These are phyloP conservation scores for Sclerotinia spermophila DNA, from an alignment of 2,329 filamentous ascomycete genomes.

Conservation along the genomic window DNA sequence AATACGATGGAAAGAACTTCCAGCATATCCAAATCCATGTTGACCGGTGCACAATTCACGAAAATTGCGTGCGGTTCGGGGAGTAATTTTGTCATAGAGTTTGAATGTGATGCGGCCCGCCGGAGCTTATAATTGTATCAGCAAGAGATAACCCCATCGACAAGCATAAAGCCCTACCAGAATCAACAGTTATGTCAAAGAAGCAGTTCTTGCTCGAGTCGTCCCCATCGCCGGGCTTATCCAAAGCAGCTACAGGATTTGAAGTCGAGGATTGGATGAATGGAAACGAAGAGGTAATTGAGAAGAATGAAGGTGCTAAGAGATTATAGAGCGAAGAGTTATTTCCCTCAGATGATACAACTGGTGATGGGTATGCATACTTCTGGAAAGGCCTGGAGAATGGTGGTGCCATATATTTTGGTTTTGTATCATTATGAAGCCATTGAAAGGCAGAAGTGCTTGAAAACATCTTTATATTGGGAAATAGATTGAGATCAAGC, in stretches of 20 bases:
- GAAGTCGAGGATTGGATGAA: slow-evolving; percentile 9
- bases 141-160: not conserved
- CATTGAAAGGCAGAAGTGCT: slow-evolving; percentile 10
- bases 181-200: slow-evolving; percentile 16
- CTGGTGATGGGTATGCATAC: not conserved
- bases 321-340: slow-evolving; percentile 9
- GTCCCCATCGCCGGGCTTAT: not conserved
- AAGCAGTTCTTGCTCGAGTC: slow-evolving; percentile 11
- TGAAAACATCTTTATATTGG: not conserved
- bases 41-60: slow-evolving; percentile 81
- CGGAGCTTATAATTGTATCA: not conserved
- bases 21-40: slow-evolving; percentile 79
- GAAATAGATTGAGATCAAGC: not conserved
- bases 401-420: slow-evolving; percentile 6
- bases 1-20: slow-evolving; percentile 86
- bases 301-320: slow-evolving; percentile 13
- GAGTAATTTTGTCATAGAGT: slow-evolving; percentile 74
- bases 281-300: slow-evolving; percentile 5
- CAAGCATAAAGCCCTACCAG: not conserved
- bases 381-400: slow-evolving; percentile 4
- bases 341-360: not conserved
- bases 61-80: slow-evolving; percentile 97
- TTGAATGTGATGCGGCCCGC: slow-evolving; percentile 81
- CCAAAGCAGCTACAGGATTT: not conserved
- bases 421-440: slow-evolving; percentile 1